A percentile compares a stretch with the other conserved stretches of the same genome.
Conservation (phyloP, 2,329 filamentous ascomycete genomes). For the Sarocladiaceae sp. region DNA sequence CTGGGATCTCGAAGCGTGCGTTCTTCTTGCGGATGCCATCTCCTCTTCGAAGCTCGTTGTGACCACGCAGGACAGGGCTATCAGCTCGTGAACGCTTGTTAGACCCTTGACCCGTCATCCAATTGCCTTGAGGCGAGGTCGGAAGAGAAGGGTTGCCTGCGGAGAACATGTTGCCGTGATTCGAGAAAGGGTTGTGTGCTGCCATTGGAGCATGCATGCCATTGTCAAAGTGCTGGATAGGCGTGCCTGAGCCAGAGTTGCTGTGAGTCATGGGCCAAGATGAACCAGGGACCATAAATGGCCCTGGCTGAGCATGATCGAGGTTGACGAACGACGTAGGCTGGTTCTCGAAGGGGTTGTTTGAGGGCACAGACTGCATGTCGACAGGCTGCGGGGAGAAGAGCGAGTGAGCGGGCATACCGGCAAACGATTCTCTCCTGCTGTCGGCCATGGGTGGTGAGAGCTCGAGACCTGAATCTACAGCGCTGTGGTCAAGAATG, state of each 20-base stretch:
- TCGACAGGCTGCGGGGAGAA: conserved; percentile 65
- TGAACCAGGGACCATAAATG: conserved; percentile 28
- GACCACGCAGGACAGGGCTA: conserved; percentile 66
- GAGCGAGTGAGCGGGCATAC: conserved; percentile 35
- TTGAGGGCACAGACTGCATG: conserved; percentile 60
- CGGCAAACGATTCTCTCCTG: conserved; percentile 60
- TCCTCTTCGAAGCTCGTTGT: conserved; percentile 72
- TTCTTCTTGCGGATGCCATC: conserved; percentile 99
- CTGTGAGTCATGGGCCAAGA: conserved; percentile 46
- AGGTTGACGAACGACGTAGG: conserved; percentile 65
- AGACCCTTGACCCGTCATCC: conserved; percentile 32
- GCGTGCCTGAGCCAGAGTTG: conserved; percentile 45
- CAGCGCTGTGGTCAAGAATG: conserved; percentile 53
- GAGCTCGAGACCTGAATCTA: conserved; percentile 60
- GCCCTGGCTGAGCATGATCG: conserved; percentile 42
- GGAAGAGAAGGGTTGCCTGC: conserved; percentile 46
- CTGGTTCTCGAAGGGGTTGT: conserved; percentile 54
- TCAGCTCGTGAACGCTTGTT: conserved; percentile 60
- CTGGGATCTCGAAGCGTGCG: conserved; percentile 92
- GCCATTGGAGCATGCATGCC: conserved; percentile 50
- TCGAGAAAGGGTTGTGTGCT: conserved; percentile 51
- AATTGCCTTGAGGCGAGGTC: conserved; percentile 55
- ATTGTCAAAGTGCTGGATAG: conserved; percentile 58
- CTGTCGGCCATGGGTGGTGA: conserved; percentile 59
- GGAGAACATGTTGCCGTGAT: conserved; percentile 50